Percentiles rank a stretch among this genome's conserved stretches.
These are phyloP conservation scores for Colletotrichum cordylinicola DNA, from an alignment of 2,329 filamentous ascomycete species.

Conservation along the genomic window DNA sequence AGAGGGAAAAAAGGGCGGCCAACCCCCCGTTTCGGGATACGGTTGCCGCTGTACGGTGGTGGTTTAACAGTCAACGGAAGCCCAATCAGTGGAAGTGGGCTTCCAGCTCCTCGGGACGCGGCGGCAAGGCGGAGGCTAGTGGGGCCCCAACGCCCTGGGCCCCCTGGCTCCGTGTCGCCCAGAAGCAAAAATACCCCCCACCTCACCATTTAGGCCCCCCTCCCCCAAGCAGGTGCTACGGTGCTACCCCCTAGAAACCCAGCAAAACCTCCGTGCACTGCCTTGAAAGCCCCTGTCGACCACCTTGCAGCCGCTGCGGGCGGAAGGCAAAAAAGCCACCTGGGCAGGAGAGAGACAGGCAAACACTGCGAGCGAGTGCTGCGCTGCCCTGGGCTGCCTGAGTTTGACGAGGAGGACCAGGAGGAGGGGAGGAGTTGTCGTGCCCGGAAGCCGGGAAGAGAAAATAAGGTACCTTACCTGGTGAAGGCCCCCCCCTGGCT, in stretches of 20 bases:
- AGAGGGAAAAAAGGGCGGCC: not conserved
- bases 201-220: not conserved
- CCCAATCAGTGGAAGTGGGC: not conserved
- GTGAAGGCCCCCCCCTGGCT: not conserved
- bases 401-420: not conserved
- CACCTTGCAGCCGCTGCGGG: not conserved
- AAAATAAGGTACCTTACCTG: not conserved
- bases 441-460: not conserved
- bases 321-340: not conserved
- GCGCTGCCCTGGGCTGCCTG: not conserved
- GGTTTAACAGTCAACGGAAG: not conserved
- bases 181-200: not conserved
- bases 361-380: not conserved
- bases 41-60: not conserved
- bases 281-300: not conserved
- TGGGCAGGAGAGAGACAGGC: not conserved
- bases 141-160: not conserved
- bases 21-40: not conserved
- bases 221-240: not conserved
- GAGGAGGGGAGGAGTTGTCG: too few species aligned
- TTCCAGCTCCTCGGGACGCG: constrained; percentile 19
- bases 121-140: constrained; percentile 14
- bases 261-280: not conserved
- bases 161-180: not conserved
- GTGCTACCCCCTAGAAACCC: not conserved